These are phyloP conservation scores for Trichoderma citrinoviride DNA, from an alignment of 2,329 filamentous ascomycete genomes.

Conservation along the genomic window DNA sequence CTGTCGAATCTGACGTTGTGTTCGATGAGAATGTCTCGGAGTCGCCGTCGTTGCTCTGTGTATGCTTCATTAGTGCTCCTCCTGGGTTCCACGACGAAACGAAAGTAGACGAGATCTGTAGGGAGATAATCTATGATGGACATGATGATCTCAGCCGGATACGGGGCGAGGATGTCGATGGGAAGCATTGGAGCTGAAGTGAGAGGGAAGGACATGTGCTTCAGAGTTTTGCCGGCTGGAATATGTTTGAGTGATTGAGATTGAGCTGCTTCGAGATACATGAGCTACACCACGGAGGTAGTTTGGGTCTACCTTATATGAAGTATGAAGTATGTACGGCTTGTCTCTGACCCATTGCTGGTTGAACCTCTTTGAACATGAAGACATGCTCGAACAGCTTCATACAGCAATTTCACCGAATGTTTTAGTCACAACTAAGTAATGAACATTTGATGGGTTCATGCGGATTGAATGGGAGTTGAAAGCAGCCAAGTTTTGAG, in stretches of 20 bases:
- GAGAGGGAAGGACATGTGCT: neutral
- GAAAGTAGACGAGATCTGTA: neutral
- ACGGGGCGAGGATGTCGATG: neutral
- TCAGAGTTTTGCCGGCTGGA: neutral
- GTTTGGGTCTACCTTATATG: neutral
- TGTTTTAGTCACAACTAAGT: neutral
- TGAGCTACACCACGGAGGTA: too few relatives aligned
- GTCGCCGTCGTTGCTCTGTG: neutral
- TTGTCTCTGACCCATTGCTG: too few relatives aligned
- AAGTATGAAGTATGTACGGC: neutral
- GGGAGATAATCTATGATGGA: neutral
- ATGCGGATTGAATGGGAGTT: neutral
- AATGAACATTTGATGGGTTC: neutral
- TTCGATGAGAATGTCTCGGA: neutral
- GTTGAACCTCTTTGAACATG: too few relatives aligned
- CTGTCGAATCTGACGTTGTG: neutral
- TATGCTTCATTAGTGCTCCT: neutral
- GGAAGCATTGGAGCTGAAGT: neutral
- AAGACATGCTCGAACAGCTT: neutral
- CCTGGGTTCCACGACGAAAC: neutral
- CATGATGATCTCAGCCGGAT: neutral
- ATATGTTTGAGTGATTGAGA: neutral
- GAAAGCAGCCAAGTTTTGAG: too few relatives aligned
- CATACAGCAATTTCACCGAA: neutral
- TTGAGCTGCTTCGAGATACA: neutral